Evolutionary conservation across 2,329 filamentous ascomycete genomes (phyloP).

Genomic region (Cladobotryum mycophilum): DNA sequence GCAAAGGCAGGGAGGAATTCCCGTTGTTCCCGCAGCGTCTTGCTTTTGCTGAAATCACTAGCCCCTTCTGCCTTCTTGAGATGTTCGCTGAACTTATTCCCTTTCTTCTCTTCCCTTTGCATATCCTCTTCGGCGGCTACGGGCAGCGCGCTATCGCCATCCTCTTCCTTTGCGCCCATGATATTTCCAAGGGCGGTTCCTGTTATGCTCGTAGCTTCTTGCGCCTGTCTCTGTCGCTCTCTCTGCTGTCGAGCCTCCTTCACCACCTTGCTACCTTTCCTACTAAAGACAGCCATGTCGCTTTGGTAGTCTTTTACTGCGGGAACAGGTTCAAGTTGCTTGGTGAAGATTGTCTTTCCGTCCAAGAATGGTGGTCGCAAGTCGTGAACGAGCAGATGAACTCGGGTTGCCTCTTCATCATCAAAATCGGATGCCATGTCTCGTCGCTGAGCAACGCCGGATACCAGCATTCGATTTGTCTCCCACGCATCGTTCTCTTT

Average conservation of each 20-base stretch:
- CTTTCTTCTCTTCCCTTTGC: constrained; percentile 42
- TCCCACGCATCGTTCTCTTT: constrained; percentile 98
- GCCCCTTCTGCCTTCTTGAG: constrained; percentile 81
- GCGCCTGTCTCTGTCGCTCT: constrained; percentile 87
- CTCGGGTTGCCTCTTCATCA: constrained; percentile 81
- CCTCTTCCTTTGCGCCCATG: constrained; percentile 90
- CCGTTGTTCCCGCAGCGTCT: constrained; percentile 82
- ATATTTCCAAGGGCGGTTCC: constrained; percentile 90
- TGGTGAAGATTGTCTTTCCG: constrained; percentile 92
- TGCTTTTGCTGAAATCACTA: constrained; percentile 89
- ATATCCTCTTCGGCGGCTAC: constrained; percentile 64
- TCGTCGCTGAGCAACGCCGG: constrained; percentile 84
- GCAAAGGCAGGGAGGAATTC: constrained; percentile 94
- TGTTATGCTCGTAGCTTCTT: constrained; percentile 87
- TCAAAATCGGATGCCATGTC: constrained; percentile 80
- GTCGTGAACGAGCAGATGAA: constrained; percentile 90
- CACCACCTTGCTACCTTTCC: constrained; percentile 90
- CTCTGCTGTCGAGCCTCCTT: constrained; percentile 86
- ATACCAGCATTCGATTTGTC: constrained; percentile 96
- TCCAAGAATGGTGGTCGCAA: constrained; percentile 91
- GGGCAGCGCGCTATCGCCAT: constrained; percentile 82
- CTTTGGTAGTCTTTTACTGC: constrained; percentile 91
- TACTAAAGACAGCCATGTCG: constrained; percentile 97
- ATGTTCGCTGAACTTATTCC: constrained; percentile 80
- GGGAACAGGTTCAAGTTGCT: constrained; percentile 90